Evolutionary conservation across 2,329 filamentous ascomycete genomes (phyloP).

Genomic region (Colletotrichum tropicale): DNA sequence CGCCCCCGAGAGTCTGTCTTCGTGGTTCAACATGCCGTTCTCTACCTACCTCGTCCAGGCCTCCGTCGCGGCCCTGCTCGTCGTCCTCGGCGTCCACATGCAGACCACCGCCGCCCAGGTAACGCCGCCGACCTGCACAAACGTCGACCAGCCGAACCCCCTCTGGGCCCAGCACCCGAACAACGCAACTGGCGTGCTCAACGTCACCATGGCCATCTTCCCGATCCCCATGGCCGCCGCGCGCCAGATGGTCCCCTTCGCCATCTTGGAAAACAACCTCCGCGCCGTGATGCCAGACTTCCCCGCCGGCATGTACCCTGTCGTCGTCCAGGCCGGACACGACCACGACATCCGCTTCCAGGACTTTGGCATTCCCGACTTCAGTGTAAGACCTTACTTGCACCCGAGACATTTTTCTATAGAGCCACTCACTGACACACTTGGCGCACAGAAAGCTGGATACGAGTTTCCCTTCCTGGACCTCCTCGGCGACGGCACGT

Average conservation of each 20-base stretch:
- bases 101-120: conserved; percentile 4
- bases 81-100: conserved; percentile 6
- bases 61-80: conserved; percentile 10
- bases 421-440: not conserved
- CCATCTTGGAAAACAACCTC: conserved; percentile 55
- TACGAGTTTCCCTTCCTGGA: conserved; percentile 63
- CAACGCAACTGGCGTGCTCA: conserved; percentile 56
- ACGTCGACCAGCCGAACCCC: conserved; percentile 40
- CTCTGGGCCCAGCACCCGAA: conserved; percentile 50
- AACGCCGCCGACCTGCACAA: not conserved
- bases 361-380: conserved; percentile 46
- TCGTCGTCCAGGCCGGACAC: conserved; percentile 51
- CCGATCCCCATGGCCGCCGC: conserved; percentile 54
- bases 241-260: conserved; percentile 49
- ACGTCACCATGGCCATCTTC: conserved; percentile 56
- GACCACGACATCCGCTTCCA: conserved; percentile 55
- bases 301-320: conserved; percentile 56
- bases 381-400: conserved; percentile 41
- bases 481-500: conserved; percentile 51
- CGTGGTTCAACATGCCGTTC: conserved; percentile 11
- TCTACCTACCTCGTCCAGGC: conserved; percentile 12
- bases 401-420: not conserved
- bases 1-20: not conserved
- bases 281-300: conserved; percentile 51
- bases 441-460: conserved; percentile 45